Evolutionary conservation across 2,329 filamentous ascomycete genomes (phyloP), one percentile per base, ranked within the genome.

Genomic region (Coniochaeta hoffmannii): DNA sequence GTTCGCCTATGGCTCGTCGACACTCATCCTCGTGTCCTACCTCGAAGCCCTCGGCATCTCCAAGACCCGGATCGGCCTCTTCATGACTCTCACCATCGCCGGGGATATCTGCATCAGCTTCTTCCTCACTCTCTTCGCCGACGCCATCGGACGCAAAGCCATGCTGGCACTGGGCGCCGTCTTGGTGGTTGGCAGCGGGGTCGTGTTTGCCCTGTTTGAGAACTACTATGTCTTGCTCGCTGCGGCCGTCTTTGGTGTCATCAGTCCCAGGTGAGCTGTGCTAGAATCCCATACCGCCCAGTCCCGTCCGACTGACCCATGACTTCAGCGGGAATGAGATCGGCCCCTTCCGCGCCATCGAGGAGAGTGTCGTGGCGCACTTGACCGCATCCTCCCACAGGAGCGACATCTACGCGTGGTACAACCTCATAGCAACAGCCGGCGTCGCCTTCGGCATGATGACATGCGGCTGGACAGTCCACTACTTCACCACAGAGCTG

Each of bases 11-110:
- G 84, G 83, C 53, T 71, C 73, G 6, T 80, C 79, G 7, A 81
- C 78, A 0, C 73, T 85, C 4, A 75, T 85, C 55, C 73, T 85
- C 5, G 82, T 81, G 11, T 71, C 77, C 22, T 85, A 80, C 59
- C 73, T 87, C 8, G 71, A 72, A 14, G 72, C 69, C 1, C 70
- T 85, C 1, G 72, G 68, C 9, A 72, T 79, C 41, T 74, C 79
- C 1, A 73, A 82, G 56, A 71, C 75, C 0, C 70, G 69, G 31
- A 80, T 82, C 57, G 84, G 83, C 2, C 68, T 85, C 1, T 87
- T 87, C 69, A 86, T 87, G 83, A 85, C 82, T 0, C 65, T 86
- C 59, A 87, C 84, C 0, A 68, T 87, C 15, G 69, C 75, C 14
- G 84, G 83, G 26, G 84, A 87, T 65, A 75, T 80, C 4, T 63